phyloP scores from a whole-genome alignment of 768 basidiomycete genomes.

The Butyriboletus loyo region DNA sequence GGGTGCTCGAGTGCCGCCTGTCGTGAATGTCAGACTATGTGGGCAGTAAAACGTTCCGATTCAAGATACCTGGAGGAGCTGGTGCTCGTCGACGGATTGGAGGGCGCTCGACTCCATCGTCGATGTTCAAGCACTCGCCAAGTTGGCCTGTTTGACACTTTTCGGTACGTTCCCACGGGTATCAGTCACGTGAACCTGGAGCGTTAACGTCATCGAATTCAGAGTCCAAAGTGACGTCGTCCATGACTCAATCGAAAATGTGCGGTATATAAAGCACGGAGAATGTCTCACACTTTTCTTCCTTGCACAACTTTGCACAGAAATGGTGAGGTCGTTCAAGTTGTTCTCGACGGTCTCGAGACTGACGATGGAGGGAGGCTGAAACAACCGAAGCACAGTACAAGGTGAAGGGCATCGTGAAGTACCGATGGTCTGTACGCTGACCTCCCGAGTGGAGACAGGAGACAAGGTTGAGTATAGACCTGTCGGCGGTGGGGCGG shows the following conservation, averaged over 20 bases:
- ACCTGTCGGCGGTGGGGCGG: constrained; percentile 38
- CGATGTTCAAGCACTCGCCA: background rate
- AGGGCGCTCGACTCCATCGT: constrained; percentile 28
- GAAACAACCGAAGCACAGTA: constrained; percentile 20
- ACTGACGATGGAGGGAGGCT: constrained; percentile 14
- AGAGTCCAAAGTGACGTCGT: constrained; percentile 12
- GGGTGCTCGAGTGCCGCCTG: constrained; percentile 28
- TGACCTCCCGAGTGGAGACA: constrained; percentile 19
- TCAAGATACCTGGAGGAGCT: constrained; percentile 21
- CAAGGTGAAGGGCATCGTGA: constrained; percentile 10
- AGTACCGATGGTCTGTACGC: background rate
- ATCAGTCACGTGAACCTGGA: constrained; percentile 6
- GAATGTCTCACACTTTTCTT: background rate
- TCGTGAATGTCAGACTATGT: background rate
- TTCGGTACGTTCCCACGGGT: background rate
- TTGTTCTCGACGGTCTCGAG: background rate
- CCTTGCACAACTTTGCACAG: background rate
- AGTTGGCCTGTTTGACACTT: no score
- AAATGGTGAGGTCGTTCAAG: constrained; percentile 10
- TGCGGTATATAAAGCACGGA: constrained; percentile 13
- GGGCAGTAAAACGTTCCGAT: rapidly evolving
- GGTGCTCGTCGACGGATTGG: constrained; percentile 20
- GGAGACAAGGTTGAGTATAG: constrained; percentile 46
- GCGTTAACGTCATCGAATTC: constrained; percentile 15
- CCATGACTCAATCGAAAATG: constrained; percentile 10